Conservation (phyloP, 2,329 filamentous ascomycete species). For the Didymella keratinophila region DNA sequence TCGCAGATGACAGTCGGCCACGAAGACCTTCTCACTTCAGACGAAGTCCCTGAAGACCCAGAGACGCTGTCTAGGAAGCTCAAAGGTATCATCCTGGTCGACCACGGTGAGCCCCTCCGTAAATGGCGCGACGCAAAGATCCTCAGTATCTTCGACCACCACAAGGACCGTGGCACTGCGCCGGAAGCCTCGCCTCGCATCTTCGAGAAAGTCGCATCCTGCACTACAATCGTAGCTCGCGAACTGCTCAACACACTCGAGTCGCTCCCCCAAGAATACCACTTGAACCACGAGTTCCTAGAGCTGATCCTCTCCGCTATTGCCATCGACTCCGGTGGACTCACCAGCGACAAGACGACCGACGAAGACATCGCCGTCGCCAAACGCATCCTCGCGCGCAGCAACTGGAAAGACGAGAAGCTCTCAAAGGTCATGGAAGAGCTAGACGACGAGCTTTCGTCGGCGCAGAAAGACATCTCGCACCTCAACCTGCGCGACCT, state of each 20-base stretch:
- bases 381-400: constrained; percentile 52
- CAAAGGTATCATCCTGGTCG: constrained; percentile 57
- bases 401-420: constrained; percentile 52
- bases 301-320: constrained; percentile 58
- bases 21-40: constrained; percentile 57
- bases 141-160: constrained; percentile 58
- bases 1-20: constrained; percentile 58
- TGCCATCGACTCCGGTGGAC: constrained; percentile 56
- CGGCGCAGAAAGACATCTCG: constrained; percentile 55
- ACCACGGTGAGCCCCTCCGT: constrained; percentile 54
- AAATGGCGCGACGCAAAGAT: constrained; percentile 56
- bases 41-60: constrained; percentile 58
- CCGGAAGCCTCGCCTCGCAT: constrained; percentile 55
- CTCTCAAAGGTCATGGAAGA: constrained; percentile 55
- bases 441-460: constrained; percentile 51
- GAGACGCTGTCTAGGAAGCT: constrained; percentile 55
- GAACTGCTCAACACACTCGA: constrained; percentile 59
- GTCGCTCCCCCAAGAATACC: constrained; percentile 54
- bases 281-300: constrained; percentile 59
- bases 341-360: constrained; percentile 48
- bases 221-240: constrained; percentile 57
- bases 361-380: constrained; percentile 52
- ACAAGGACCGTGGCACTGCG: constrained; percentile 54
- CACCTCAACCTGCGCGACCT: constrained; percentile 55
- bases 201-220: constrained; percentile 56